These are phyloP conservation scores for Cyberlindnera veronae DNA, from an alignment of 805 yeast species.

Conservation along the genomic window DNA sequence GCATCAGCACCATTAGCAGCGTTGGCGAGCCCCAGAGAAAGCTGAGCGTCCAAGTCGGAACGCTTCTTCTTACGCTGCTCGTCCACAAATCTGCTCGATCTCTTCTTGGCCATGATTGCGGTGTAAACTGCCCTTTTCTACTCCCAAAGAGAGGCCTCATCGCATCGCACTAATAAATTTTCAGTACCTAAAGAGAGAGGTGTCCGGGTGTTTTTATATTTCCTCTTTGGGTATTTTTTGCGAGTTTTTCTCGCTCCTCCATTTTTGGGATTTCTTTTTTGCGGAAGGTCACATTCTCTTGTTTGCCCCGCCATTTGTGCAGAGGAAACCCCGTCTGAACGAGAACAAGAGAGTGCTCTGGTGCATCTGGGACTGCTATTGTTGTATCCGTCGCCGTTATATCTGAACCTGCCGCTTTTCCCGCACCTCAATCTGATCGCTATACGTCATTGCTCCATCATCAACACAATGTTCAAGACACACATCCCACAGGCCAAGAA, in stretches of 20 bases:
- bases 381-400: too few species aligned
- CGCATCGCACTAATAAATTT: constrained; percentile 5
- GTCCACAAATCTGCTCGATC: constrained; percentile 34
- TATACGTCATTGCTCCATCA: too few species aligned
- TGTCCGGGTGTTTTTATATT: constrained; percentile 6
- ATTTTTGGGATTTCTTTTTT: background rate
- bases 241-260: background rate
- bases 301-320: background rate
- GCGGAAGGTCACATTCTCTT: too few species aligned
- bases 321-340: background rate
- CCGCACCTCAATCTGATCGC: too few species aligned
- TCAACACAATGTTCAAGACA: too few species aligned
- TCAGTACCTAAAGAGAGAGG: constrained; percentile 1
- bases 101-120: constrained; percentile 38
- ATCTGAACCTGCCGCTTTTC: too few species aligned
- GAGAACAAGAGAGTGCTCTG: background rate
- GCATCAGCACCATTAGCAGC: constrained; percentile 13
- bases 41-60: constrained; percentile 21
- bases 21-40: constrained; percentile 25
- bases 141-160: constrained; percentile 1
- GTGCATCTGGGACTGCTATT: too few species aligned
- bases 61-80: constrained; percentile 26
- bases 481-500: too few species aligned
- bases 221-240: constrained; percentile 4
- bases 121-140: too few species aligned